Conservation (phyloP, 2,329 filamentous ascomycete genomes). For the Teratosphaeriaceae sp. region DNA sequence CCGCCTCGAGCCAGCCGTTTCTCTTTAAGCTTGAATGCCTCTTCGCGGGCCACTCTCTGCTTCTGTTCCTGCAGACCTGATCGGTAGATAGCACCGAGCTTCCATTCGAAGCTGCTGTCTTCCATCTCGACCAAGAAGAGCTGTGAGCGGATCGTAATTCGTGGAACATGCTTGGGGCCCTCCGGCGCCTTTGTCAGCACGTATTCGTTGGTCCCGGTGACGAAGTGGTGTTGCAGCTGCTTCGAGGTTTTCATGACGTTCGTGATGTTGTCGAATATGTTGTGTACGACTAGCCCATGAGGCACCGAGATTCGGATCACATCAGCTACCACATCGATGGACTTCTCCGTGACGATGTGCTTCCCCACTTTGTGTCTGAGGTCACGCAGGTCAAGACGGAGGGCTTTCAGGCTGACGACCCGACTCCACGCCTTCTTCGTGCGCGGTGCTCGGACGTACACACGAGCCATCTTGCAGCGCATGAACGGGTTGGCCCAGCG, state of each 20-base stretch:
- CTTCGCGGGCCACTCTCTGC: conserved; percentile 81
- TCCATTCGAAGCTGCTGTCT: conserved; percentile 96
- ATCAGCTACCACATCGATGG: conserved; percentile 77
- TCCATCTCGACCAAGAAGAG: conserved; percentile 87
- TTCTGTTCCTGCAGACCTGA: conserved; percentile 82
- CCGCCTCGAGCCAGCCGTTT: conserved; percentile 69
- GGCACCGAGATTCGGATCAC: conserved; percentile 83
- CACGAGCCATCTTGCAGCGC: conserved; percentile 66
- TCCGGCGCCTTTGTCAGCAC: conserved; percentile 80
- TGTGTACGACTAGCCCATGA: conserved; percentile 82
- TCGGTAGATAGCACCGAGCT: conserved; percentile 88
- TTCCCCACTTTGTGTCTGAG: conserved; percentile 57
- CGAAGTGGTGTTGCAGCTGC: conserved; percentile 90
- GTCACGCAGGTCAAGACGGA: conserved; percentile 74
- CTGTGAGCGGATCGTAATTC: conserved; percentile 73
- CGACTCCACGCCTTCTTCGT: conserved; percentile 81
- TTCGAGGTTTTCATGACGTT: conserved; percentile 82
- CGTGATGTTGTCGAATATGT: conserved; percentile 86
- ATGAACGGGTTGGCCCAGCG: conserved; percentile 82
- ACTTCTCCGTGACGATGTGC: conserved; percentile 61
- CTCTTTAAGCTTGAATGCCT: conserved; percentile 80
- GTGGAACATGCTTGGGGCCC: conserved; percentile 78
- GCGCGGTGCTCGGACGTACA: conserved; percentile 82
- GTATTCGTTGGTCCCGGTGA: conserved; percentile 80
- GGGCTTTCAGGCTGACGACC: conserved; percentile 73